Conservation (phyloP, 805 yeast species). For the Blastobotrys muscicola region DNA sequence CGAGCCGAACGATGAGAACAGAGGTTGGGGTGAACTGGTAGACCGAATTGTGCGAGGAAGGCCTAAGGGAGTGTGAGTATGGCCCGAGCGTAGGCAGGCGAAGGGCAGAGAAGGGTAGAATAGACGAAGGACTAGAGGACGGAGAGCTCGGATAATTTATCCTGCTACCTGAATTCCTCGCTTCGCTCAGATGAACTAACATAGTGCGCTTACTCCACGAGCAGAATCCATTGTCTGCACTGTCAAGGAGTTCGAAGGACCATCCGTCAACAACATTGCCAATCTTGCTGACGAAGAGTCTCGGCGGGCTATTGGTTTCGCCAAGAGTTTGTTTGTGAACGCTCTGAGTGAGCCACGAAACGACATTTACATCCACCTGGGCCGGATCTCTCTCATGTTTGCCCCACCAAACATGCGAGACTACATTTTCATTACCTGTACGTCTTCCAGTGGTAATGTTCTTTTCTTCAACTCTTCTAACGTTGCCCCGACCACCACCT, state of each 20-base stretch:
- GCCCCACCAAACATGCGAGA: slow-evolving; percentile 11
- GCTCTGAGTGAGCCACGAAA: slow-evolving; percentile 17
- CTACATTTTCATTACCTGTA: slow-evolving; percentile 45
- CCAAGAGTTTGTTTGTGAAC: slow-evolving; percentile 24
- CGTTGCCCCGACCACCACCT: slow-evolving; percentile 39
- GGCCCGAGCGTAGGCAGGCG: too few species aligned
- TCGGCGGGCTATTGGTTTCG: slow-evolving; percentile 49
- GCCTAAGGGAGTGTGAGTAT: slow-evolving; percentile 40
- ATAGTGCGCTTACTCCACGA: slow-evolving; percentile 60
- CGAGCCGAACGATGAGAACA: slow-evolving; percentile 36
- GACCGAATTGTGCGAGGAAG: slow-evolving; percentile 73
- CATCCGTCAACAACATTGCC: slow-evolving; percentile 24
- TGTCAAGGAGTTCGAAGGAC: slow-evolving; percentile 58
- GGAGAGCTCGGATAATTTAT: too few species aligned
- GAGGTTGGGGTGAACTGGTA: slow-evolving; percentile 85
- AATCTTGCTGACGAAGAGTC: slow-evolving; percentile 27
- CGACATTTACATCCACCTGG: slow-evolving; percentile 19
- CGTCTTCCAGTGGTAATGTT: slow-evolving; percentile 41
- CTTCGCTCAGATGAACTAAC: not conserved
- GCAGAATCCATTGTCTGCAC: slow-evolving; percentile 63
- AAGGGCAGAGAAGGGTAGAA: not conserved
- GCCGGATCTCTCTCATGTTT: slow-evolving; percentile 13
- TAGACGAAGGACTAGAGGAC: too few species aligned
- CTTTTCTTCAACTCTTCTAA: slow-evolving; percentile 61
- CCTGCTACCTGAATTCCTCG: too few species aligned